These are phyloP conservation scores for Dictyophora rubrovolvata DNA, from an alignment of 768 basidiomycete species.

Conservation along the genomic window DNA sequence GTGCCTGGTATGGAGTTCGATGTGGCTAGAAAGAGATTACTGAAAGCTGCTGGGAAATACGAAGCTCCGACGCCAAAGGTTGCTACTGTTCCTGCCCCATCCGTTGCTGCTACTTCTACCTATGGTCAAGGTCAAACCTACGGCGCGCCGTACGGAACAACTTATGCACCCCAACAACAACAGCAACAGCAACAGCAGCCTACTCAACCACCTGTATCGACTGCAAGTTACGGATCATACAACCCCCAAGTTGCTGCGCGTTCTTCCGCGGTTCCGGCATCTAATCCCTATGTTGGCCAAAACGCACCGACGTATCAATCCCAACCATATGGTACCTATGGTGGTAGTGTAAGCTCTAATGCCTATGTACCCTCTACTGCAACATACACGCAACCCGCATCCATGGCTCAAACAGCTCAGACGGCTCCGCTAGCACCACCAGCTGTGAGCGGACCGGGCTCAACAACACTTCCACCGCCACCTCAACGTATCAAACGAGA, in stretches of 20 bases:
- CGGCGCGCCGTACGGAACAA: conserved; percentile 8
- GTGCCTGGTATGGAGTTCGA: conserved; percentile 31
- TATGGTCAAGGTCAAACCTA: conserved; percentile 12
- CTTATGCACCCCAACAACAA: not conserved
- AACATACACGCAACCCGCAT: conserved; percentile 25
- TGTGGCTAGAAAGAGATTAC: conserved; percentile 36
- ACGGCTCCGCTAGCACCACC: conserved; percentile 27
- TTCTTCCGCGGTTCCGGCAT: not conserved
- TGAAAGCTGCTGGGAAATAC: conserved; percentile 27
- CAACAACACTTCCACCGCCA: conserved; percentile 45
- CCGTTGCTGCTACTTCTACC: conserved; percentile 16
- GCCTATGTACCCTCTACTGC: conserved; percentile 16
- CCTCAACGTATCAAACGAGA: conserved; percentile 40
- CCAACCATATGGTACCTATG: conserved; percentile 16
- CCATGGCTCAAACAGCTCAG: conserved; percentile 23
- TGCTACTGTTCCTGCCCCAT: conserved; percentile 14
- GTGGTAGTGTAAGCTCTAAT: conserved; percentile 12
- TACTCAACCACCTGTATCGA: not conserved
- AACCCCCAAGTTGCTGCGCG: not conserved
- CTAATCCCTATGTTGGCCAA: conserved; percentile 3
- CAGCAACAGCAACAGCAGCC: conserved; percentile 1
- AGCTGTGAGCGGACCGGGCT: conserved; percentile 26
- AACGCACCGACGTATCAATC: conserved; percentile 10
- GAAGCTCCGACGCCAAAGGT: conserved; percentile 3
- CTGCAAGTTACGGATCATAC: not conserved